phyloP scores from a whole-genome alignment of 805 yeast genomes.

The Komagataella ulmi region DNA sequence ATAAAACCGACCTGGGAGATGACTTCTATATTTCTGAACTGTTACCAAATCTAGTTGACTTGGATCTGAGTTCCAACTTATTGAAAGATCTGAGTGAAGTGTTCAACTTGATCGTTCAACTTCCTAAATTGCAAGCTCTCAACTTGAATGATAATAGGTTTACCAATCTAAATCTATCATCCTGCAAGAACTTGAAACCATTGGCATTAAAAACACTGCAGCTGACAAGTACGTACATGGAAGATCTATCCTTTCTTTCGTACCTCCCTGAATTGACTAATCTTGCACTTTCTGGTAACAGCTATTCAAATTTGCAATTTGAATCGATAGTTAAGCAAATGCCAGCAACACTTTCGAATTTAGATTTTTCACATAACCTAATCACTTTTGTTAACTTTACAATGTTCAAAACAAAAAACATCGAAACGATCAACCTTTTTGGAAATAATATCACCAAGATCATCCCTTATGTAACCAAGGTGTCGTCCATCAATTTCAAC shows the following conservation, averaged over 20 bases:
- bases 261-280: neutral
- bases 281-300: neutral
- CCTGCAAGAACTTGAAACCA: neutral
- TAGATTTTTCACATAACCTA: constrained; percentile 18
- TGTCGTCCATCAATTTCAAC: neutral
- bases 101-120: constrained; percentile 17
- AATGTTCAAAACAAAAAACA: constrained; percentile 4
- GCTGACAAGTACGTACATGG: neutral
- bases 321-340: neutral
- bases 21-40: constrained; percentile 1
- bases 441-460: constrained; percentile 13
- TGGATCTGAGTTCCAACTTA: constrained; percentile 54
- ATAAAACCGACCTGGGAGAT: constrained; percentile 17
- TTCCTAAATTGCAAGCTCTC: constrained; percentile 26
- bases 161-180: neutral
- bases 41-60: constrained; percentile 14
- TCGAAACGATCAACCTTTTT: constrained; percentile 20
- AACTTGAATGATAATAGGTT: constrained; percentile 45
- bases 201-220: neutral
- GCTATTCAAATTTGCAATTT: neutral
- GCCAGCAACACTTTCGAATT: neutral
- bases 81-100: constrained; percentile 27
- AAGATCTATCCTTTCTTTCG: neutral
- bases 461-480: neutral
- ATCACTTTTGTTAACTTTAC: neutral